These are phyloP conservation scores for Fusarium vanettenii DNA, from an alignment of 2,329 filamentous ascomycete species.

Conservation along the genomic window DNA sequence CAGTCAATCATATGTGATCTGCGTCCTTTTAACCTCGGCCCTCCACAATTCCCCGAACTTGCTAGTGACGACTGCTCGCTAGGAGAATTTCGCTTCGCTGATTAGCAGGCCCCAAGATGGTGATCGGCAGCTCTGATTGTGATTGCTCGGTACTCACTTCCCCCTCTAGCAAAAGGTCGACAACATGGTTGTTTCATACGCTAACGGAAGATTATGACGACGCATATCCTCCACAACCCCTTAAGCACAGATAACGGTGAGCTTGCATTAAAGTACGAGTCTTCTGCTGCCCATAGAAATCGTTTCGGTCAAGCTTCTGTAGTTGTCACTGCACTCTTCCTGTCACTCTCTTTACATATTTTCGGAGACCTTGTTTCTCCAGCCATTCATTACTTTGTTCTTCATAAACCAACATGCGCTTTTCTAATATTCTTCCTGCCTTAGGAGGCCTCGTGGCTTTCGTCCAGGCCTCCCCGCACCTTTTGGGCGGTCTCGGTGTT, in stretches of 20 bases:
- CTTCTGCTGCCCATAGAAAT: neutral
- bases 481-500: slow-evolving; percentile 5
- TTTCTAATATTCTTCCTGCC: slow-evolving; percentile 26
- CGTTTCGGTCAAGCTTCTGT: neutral
- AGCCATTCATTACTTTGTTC: slow-evolving; percentile 37
- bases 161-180: slow-evolving; percentile 9
- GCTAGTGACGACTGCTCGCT: neutral
- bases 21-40: neutral
- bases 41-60: neutral
- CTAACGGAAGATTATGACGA: neutral
- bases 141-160: slow-evolving; percentile 2
- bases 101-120: slow-evolving; percentile 14
- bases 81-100: slow-evolving; percentile 14
- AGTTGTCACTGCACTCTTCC: slow-evolving; percentile 16
- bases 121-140: slow-evolving; percentile 28
- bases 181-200: slow-evolving; percentile 1
- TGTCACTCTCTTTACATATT: slow-evolving; percentile 30
- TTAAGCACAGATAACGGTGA: neutral
- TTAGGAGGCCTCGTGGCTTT: slow-evolving; percentile 33
- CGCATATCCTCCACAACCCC: neutral
- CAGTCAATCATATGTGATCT: neutral
- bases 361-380: slow-evolving; percentile 31
- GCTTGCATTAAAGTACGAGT: slow-evolving; percentile 9
- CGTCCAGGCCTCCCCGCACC: slow-evolving; percentile 33
- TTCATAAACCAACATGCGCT: slow-evolving; percentile 23